Evolutionary conservation across 1,139 yeast species (phyloP).

Genomic region (Suhomyces anneliseae): DNA sequence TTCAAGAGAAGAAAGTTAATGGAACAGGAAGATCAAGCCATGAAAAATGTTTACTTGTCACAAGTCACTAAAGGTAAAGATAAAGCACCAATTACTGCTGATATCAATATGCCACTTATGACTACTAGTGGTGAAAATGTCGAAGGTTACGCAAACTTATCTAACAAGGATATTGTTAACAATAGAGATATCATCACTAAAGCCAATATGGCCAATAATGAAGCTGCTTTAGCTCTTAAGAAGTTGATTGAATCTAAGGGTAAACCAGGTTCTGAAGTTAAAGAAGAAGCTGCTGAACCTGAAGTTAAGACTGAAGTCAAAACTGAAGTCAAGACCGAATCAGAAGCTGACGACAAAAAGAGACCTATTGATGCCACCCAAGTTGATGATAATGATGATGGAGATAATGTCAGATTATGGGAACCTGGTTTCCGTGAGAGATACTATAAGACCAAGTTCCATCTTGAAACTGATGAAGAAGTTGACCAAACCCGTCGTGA

Average conservation of each 20-base stretch:
- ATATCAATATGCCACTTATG: slow-evolving; percentile 74
- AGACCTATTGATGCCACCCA: neutral
- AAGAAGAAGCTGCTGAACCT: slow-evolving; percentile 2
- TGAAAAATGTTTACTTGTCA: slow-evolving; percentile 35
- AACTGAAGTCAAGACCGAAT: neutral
- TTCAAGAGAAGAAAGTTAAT: slow-evolving; percentile 57
- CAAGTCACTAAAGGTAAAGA: slow-evolving; percentile 64
- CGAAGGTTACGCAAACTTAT: slow-evolving; percentile 61
- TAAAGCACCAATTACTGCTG: slow-evolving; percentile 71
- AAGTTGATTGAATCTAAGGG: slow-evolving; percentile 39
- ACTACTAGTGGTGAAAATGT: slow-evolving; percentile 68
- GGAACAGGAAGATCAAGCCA: slow-evolving; percentile 41
- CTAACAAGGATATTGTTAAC: slow-evolving; percentile 72
- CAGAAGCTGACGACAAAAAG: neutral
- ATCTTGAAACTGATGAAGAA: slow-evolving; percentile 55
- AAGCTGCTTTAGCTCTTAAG: slow-evolving; percentile 68
- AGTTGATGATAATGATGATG: slow-evolving; percentile 16
- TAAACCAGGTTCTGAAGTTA: slow-evolving; percentile 30
- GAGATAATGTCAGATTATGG: slow-evolving; percentile 69
- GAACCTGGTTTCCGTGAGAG: slow-evolving; percentile 86
- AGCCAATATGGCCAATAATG: slow-evolving; percentile 73
- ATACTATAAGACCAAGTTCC: slow-evolving; percentile 77
- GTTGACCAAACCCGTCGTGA: slow-evolving; percentile 54
- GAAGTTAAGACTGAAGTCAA: slow-evolving; percentile 1
- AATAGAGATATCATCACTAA: slow-evolving; percentile 65